These are phyloP conservation scores for Lasiosphaeria miniovina DNA, from an alignment of 495 filamentous ascomycete species.

Conservation along the genomic window DNA sequence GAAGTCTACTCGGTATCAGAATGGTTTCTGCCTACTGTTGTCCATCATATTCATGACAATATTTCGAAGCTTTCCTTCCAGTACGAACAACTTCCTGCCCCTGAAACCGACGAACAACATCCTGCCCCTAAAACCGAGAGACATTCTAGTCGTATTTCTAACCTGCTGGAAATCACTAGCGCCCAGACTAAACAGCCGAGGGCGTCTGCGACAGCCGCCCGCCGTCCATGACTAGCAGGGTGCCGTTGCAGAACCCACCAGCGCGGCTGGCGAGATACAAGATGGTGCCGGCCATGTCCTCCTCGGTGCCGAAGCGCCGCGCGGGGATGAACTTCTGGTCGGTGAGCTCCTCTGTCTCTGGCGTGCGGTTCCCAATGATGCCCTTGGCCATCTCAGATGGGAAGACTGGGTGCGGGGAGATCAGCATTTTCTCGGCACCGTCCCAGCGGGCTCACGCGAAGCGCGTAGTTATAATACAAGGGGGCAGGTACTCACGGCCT, in stretches of 20 bases:
- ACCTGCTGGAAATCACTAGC: no score
- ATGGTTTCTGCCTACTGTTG: no score
- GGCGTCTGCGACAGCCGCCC: conserved; percentile 48
- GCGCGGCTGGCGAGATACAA: conserved; percentile 55
- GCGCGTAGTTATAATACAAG: neutral
- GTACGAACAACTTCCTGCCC: no score
- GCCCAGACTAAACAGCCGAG: conserved; percentile 8
- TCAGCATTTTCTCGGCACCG: conserved; percentile 4
- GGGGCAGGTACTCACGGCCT: conserved; percentile 41
- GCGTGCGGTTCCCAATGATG: conserved; percentile 38
- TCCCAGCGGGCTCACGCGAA: neutral
- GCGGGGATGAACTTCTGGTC: conserved; percentile 47
- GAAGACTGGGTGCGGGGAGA: conserved; percentile 42
- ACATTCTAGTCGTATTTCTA: no score
- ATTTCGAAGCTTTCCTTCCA: no score
- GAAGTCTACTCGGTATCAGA: no score
- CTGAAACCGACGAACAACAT: no score
- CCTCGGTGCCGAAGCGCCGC: conserved; percentile 47
- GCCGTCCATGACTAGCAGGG: conserved; percentile 55
- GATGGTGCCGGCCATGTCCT: conserved; percentile 59
- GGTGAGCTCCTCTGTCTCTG: conserved; percentile 33
- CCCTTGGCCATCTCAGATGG: conserved; percentile 52
- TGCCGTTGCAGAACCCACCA: conserved; percentile 58
- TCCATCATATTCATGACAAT: no score
- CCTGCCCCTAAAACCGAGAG: no score